Evolutionary conservation across 805 yeast genomes (phyloP), one percentile per base, ranked within the genome.

Genomic region (Spathaspora hagerdaliae): DNA sequence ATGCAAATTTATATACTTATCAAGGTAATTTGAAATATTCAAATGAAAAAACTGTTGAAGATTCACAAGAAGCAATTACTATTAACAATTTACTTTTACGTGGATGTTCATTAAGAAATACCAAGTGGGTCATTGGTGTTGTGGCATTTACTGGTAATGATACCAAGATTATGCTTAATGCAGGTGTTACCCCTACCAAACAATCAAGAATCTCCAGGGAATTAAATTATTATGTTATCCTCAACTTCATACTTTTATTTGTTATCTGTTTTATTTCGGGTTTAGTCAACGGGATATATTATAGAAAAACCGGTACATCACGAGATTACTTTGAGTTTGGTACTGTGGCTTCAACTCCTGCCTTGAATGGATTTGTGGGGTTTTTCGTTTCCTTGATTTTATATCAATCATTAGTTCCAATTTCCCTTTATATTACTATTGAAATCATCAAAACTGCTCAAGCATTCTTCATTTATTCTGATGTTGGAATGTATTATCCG

Each of bases 371-470:
- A 57, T 62, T 84, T 35, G 80, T 87, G 36, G 73, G 82, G 1
- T 87, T 85, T 59, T 85, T 85, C 60, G 94, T 86, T 27, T 83
- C 89, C 3, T 71, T 87, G 48, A 87, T 85, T 52, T 68, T 87
- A 35, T 87, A 85, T 60, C 91, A 84, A 64, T 81, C 91, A 0
- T 72, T 87, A 68, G 90, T 87, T 44, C 96, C 96, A 1, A 87
- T 87, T 51, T 87, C 95, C 0, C 71, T 87, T 50, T 87, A 87
- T 63, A 85, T 87, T 50, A 83, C 94, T 46, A 79, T 87, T 53
- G 95, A 87, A 68, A 84, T 87, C 55, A 83, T 87, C 60, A 86
- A 86, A 59, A 83, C 94, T 0, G 83, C 86, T 0, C 95, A 87
- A 58, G 92, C 92, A 0, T 85, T 74, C 51, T 87, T 87, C 69